A percentile compares a stretch with the other conserved stretches of the same genome.
Evolutionary conservation across 805 yeast genomes (phyloP).

Genomic region (Spathaspora hagerdaliae): DNA sequence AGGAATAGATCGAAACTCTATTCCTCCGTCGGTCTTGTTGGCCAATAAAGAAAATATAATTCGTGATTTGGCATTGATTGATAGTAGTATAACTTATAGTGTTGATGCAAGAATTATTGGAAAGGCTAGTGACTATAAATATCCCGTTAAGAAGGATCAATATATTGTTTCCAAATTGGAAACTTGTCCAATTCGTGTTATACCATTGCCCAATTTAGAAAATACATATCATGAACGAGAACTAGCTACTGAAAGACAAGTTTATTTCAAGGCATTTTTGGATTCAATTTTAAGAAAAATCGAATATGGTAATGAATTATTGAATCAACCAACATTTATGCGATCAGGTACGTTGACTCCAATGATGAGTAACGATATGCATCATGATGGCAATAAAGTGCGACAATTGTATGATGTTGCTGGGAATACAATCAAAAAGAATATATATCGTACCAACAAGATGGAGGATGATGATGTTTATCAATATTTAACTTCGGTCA

Average conservation of each 20-base stretch:
- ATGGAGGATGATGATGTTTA: slow-evolving; percentile 21
- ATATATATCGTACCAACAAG: neutral
- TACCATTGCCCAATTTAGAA: slow-evolving; percentile 26
- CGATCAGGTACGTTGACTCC: slow-evolving; percentile 5
- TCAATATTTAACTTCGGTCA: slow-evolving; percentile 28
- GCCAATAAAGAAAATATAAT: slow-evolving; percentile 17
- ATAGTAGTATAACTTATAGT: slow-evolving; percentile 31
- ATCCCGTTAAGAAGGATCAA: slow-evolving; percentile 19
- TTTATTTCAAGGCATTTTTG: slow-evolving; percentile 32
- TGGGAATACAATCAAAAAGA: slow-evolving; percentile 14
- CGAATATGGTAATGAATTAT: slow-evolving; percentile 16
- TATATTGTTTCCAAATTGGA: slow-evolving; percentile 36
- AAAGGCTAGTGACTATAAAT: slow-evolving; percentile 31
- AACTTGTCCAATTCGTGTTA: slow-evolving; percentile 29
- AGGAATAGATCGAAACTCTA: slow-evolving; percentile 25
- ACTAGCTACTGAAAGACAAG: slow-evolving; percentile 14
- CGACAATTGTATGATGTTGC: slow-evolving; percentile 30
- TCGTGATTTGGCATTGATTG: slow-evolving; percentile 33
- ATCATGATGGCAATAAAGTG: slow-evolving; percentile 13
- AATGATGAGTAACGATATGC: slow-evolving; percentile 1
- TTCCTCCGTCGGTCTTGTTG: slow-evolving; percentile 21
- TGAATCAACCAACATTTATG: slow-evolving; percentile 9
- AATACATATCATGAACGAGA: slow-evolving; percentile 10
- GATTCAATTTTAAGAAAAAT: slow-evolving; percentile 26
- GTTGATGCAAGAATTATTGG: slow-evolving; percentile 40